Evolutionary conservation across 108 stramenopile species (phyloP).

Genomic region (Discostella stelligeroides): DNA sequence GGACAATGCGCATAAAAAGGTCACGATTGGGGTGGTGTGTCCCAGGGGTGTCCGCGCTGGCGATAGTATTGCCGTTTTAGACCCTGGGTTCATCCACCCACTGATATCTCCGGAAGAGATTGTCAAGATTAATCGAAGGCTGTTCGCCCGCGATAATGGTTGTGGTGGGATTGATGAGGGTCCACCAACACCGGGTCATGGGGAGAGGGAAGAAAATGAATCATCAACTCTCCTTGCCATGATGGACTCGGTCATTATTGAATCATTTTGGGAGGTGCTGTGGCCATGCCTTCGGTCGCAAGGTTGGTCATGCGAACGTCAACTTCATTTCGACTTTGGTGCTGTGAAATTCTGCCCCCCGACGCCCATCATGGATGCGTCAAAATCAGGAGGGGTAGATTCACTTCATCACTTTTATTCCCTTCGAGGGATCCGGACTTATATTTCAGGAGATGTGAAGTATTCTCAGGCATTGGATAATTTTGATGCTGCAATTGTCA

Average conservation of each 20-base stretch:
- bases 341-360: conserved; percentile 18
- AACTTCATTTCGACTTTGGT: conserved; percentile 33
- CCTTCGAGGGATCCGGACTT: neutral
- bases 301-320: conserved; percentile 20
- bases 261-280: conserved; percentile 32
- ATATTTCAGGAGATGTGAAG: neutral
- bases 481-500: neutral
- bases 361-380: neutral
- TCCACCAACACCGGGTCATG: neutral
- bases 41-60: conserved; percentile 26
- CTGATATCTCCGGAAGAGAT: conserved; percentile 27
- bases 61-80: conserved; percentile 29
- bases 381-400: neutral
- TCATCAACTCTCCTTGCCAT: too few species aligned
- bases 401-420: neutral
- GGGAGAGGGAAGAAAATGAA: conserved; percentile 2
- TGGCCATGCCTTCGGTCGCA: conserved; percentile 12
- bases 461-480: neutral
- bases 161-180: neutral
- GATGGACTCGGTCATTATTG: neutral
- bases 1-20: neutral
- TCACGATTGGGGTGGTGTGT: conserved; percentile 27
- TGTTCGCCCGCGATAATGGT: neutral
- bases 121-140: conserved; percentile 22
- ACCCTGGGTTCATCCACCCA: conserved; percentile 13